A percentile compares a stretch with the other conserved stretches of the same genome.
Conservation (phyloP, 148 eudicot species). For the Rhododendron kiyosumense region DNA sequence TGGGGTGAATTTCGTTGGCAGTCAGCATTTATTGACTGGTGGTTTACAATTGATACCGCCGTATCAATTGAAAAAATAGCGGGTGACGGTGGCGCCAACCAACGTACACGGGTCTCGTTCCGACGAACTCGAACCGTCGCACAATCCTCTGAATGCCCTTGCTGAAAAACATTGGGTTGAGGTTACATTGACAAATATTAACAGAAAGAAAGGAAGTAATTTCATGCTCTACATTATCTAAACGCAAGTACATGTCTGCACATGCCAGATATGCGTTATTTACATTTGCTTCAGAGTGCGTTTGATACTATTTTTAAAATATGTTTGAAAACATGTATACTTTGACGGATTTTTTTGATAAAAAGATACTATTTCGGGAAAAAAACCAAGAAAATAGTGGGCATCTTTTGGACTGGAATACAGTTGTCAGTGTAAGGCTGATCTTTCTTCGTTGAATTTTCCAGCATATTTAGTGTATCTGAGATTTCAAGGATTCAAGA, state of each 20-base stretch:
- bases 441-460: background rate
- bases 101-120: background rate
- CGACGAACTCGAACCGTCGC: background rate
- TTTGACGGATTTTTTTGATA: background rate
- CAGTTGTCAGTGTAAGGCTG: background rate
- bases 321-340: background rate
- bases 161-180: background rate
- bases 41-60: background rate
- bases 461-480: background rate
- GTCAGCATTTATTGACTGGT: background rate
- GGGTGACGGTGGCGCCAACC: background rate
- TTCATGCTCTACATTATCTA: background rate
- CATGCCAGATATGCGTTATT: background rate
- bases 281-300: background rate
- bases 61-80: background rate
- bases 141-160: background rate
- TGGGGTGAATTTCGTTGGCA: background rate
- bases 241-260: background rate
- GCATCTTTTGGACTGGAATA: background rate
- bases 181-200: too few species aligned
- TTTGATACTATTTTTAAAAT: background rate
- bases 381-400: too few species aligned
- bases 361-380: background rate
- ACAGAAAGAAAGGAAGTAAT: background rate
- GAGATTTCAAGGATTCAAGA: background rate